Evolutionary conservation across 768 basidiomycete genomes (phyloP), one percentile per base, ranked within the genome.

Genomic region (Leccinum variicolor): DNA sequence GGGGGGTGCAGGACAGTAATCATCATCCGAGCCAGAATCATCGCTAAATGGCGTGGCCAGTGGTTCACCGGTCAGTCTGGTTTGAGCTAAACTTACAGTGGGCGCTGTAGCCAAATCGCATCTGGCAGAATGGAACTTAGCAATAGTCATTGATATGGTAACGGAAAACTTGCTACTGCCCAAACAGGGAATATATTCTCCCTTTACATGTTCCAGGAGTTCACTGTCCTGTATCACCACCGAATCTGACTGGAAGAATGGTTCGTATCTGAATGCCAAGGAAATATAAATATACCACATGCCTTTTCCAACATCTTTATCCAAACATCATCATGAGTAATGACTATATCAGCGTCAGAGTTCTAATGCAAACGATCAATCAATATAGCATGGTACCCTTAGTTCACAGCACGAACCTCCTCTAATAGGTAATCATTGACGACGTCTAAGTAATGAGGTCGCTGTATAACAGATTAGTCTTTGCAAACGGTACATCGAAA

Each of bases 241-340:
- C 23, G 19, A 49, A 3, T 23, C 15, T 28, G 7, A 6, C 61
- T 57, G 13, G 19, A 29, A 2, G 4, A 3, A 28, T 17, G 13
- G 41, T 61, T 26, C 46, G 7, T 4, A 2, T 33, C 0, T 2
- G 14, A 46, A 17, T 3, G 11, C 10, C 19, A 28, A 36, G 19
- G 25, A 29, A 10, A 8, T 4, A 11, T 8, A 23, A 3, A 23
- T 23, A 25, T 1, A 2, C 17, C 31, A 3, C 23, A 8, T 31
- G 46, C 59, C 41, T 23, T 31, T 28, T 55, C 19, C 9, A 61
- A 3, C 53, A 62, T 62, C n/a, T 39, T 17, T n/a, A 61, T 19
- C 62, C 62, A 62, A 11, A 57, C 31, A 11, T 53, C 39, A 10
- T 62, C 62, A n/a, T 62, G 62, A 1, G 53, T 55, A 9, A 62